Conservation (phyloP, 306 rosid species). For the Pterocarpus santalinus region DNA sequence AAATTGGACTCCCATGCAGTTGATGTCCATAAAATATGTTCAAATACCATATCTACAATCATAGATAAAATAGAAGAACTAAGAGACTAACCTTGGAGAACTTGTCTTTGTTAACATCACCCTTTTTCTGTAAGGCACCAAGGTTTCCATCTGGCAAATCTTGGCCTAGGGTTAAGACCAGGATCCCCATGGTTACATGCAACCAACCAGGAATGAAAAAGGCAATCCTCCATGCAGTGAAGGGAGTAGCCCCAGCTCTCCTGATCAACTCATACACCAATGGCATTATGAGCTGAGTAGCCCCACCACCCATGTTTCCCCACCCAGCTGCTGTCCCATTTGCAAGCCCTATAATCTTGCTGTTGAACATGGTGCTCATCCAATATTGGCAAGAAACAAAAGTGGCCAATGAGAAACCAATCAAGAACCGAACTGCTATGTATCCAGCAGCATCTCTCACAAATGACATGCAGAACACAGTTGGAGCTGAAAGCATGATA, state of each 20-base stretch:
- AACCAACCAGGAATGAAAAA: conserved; percentile 81
- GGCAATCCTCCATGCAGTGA: conserved; percentile 90
- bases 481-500: conserved; percentile 73
- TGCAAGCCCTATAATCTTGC: conserved; percentile 81
- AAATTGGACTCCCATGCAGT: too few species aligned
- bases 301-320: conserved; percentile 99
- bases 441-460: conserved; percentile 74
- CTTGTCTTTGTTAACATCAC: conserved; percentile 75
- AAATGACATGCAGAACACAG: conserved; percentile 83
- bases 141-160: conserved; percentile 95
- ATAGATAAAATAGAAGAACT: too few species aligned
- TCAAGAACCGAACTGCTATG: conserved; percentile 78
- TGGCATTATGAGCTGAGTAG: conserved; percentile 93
- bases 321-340: conserved; percentile 96
- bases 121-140: conserved; percentile 73
- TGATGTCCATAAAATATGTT: too few species aligned
- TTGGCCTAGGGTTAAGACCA: conserved; percentile 81
- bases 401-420: conserved; percentile 86
- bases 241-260: conserved; percentile 68
- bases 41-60: background rate
- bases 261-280: conserved; percentile 65
- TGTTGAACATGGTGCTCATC: conserved; percentile 95
- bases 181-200: conserved; percentile 74
- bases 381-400: conserved; percentile 96
- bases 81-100: conserved; percentile 65